Conservation (phyloP, 768 basidiomycete species). For the Ephemerocybe angulata region DNA sequence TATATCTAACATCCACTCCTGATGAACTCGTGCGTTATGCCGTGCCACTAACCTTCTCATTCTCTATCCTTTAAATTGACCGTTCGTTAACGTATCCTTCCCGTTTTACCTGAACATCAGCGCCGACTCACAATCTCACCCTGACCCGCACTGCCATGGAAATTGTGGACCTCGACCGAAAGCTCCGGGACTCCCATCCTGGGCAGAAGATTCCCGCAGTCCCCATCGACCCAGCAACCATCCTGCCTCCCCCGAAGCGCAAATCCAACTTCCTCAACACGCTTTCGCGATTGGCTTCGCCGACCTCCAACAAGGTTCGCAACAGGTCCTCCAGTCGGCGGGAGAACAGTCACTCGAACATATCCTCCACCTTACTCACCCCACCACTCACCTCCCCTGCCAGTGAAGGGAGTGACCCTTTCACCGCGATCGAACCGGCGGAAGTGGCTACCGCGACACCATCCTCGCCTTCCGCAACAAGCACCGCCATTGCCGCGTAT, state of each 20-base stretch:
- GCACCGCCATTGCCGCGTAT: constrained; percentile 72
- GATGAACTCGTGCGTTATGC: neutral
- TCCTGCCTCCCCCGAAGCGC: constrained; percentile 63
- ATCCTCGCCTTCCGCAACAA: constrained; percentile 43
- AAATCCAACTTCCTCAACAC: constrained; percentile 86
- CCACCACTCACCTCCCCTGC: constrained; percentile 47
- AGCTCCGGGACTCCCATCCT: constrained; percentile 66
- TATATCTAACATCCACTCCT: neutral
- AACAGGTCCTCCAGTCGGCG: constrained; percentile 36
- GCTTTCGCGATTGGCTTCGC: constrained; percentile 78
- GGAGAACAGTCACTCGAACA: constrained; percentile 30
- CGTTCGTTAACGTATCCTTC: constrained; percentile 22
- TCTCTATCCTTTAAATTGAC: neutral
- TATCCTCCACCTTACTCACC: constrained; percentile 33
- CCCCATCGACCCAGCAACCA: constrained; percentile 53
- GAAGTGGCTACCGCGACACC: constrained; percentile 19
- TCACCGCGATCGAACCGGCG: constrained; percentile 36
- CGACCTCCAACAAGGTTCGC: constrained; percentile 51
- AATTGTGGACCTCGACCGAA: constrained; percentile 76
- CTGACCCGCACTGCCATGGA: constrained; percentile 76
- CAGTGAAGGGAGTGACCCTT: constrained; percentile 60
- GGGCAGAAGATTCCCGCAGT: constrained; percentile 54
- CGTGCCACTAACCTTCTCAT: constrained; percentile 1
- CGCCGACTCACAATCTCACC: constrained; percentile 87
- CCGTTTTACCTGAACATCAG: constrained; percentile 35